Evolutionary conservation across 139 green algal species (phyloP), one percentile per base, ranked within the genome.

Genomic region (Auxenochlorella pyrenoidosa): DNA sequence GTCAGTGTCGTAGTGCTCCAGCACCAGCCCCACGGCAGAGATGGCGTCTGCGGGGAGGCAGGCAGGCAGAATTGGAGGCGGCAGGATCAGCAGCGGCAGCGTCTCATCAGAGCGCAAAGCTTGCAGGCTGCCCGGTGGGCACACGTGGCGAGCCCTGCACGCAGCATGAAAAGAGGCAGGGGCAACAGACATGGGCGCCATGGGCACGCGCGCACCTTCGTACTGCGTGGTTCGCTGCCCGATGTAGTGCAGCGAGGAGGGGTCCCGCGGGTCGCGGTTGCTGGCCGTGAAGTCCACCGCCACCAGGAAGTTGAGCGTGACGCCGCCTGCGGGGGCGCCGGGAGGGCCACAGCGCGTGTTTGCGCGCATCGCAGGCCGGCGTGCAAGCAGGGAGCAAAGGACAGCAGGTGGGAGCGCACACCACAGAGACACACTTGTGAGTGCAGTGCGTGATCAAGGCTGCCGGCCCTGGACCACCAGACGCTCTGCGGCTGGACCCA

Each of bases 1-100:
- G 81, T 94, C 91, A 3, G 79, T 43, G 71, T 94, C 91, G 44
- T 94, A 94, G 41, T 79, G 70, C 72, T 93, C 88, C 18, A 94
- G 44, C 2, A 94, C 88, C 22, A 77, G 1, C 4, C 91, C 91
- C 32, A 94, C 84, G 0, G 89, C 90, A 13, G 43, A 43, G 43
- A 94, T 90, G 40, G 91, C 91, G 75, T 88, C 78, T 83, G 83
- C 83, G 36, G 3, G n/a, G 54, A 0, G 5, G 6, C 0, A 70
- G n/a, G 47, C 0, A 21, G 34, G 75, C 21, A 5, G 22, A 19
- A n/a, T n/a, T n/a, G 72, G 72, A 8, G 38, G 15, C 4, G 40
- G 28, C 15, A 47, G 6, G 44, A 65, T 44, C 12, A 15, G 3
- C 5, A 12, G 0, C 4, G 3, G 41, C 26, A 21, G 22, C 43